Conservation (phyloP, 208 protist genomes). For the Angomonas ambiguus region DNA sequence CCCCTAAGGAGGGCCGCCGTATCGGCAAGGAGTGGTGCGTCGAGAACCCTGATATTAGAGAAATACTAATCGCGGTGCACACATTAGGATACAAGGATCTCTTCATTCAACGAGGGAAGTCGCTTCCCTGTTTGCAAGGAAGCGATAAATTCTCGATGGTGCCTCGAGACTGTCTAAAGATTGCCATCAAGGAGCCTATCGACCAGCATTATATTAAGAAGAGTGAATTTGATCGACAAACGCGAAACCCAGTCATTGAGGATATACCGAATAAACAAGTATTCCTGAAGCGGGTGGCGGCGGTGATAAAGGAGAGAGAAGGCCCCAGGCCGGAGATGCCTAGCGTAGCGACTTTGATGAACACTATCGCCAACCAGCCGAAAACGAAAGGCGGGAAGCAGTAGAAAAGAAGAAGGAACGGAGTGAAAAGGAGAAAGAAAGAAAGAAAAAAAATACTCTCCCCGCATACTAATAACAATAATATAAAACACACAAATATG, state of each 20-base stretch:
- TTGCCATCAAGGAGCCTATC: constrained; percentile 67
- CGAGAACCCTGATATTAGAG: constrained; percentile 57
- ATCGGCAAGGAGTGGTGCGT: constrained; percentile 64
- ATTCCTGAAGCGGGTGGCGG: constrained; percentile 61
- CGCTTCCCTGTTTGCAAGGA: constrained; percentile 63
- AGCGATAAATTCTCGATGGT: constrained; percentile 46
- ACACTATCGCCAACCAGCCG: constrained; percentile 32
- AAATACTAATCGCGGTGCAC: constrained; percentile 49
- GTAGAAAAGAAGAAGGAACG: too few species aligned
- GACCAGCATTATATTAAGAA: constrained; percentile 83
- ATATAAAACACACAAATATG: too few species aligned
- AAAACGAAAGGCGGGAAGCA: constrained; percentile 24
- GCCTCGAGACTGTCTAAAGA: constrained; percentile 74
- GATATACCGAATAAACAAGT: constrained; percentile 71
- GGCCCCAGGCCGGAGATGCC: constrained; percentile 29
- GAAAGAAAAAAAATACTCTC: too few species aligned
- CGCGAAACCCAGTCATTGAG: constrained; percentile 42
- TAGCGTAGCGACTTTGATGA: constrained; percentile 34
- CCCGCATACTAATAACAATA: too few species aligned
- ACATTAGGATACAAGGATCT: constrained; percentile 62
- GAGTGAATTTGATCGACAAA: constrained; percentile 85
- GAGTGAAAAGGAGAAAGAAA: too few species aligned
- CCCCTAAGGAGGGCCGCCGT: constrained; percentile 66
- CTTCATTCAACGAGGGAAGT: constrained; percentile 37
- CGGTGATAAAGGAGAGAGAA: constrained; percentile 57